These are phyloP conservation scores for Clarireedia hainanense DNA, from an alignment of 2,329 filamentous ascomycete genomes.

Conservation along the genomic window DNA sequence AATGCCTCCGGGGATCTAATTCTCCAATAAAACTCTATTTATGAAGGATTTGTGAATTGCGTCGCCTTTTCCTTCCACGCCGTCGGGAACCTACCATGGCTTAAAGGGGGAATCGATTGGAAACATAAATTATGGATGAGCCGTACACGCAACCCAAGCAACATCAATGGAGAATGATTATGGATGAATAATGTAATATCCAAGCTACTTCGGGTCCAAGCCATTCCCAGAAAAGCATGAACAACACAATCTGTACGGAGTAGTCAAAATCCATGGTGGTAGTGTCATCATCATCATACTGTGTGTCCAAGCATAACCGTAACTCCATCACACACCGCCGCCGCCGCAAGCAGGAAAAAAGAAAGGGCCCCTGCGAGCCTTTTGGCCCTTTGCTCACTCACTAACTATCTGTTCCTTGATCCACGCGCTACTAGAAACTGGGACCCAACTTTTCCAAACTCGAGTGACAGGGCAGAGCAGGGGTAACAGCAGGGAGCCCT, in stretches of 20 bases:
- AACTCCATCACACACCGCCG: conserved; percentile 6
- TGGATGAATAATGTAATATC: no score
- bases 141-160: no score
- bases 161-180: no score
- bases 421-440: not conserved
- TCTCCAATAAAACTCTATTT: not conserved
- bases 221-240: no score
- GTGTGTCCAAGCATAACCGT: not conserved
- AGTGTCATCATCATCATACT: not conserved
- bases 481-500: not conserved
- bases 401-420: not conserved
- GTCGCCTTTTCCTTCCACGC: no score
- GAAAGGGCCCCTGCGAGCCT: conserved; percentile 1
- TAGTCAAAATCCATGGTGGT: not conserved
- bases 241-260: not conserved
- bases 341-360: not conserved
- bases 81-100: not conserved
- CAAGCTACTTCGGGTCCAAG: not conserved
- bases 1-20: not conserved
- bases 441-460: not conserved
- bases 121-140: no score
- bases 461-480: conserved; percentile 5
- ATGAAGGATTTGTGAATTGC: not conserved
- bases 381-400: not conserved
- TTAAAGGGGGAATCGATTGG: not conserved